These are phyloP conservation scores for Ustilago cynodontis DNA, from an alignment of 1,284 basidiomycete species.

Conservation along the genomic window DNA sequence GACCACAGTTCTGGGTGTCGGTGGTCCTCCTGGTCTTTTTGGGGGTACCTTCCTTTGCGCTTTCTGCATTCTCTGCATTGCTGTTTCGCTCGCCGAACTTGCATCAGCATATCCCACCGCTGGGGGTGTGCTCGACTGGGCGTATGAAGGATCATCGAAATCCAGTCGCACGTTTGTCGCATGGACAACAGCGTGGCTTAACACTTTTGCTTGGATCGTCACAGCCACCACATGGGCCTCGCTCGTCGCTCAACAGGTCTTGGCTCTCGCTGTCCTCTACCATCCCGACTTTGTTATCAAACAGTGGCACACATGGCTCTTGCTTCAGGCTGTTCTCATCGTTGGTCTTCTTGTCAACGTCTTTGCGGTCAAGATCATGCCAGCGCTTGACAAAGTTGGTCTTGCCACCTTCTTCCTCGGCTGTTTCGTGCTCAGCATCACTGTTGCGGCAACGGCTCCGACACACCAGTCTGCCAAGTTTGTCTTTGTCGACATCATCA, in stretches of 20 bases:
- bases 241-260: constrained; percentile 34
- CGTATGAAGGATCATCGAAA: constrained; percentile 33
- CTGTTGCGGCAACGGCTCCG: constrained; percentile 30
- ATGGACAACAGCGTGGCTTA: constrained; percentile 41
- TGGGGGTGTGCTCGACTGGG: constrained; percentile 37
- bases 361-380: constrained; percentile 41
- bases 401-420: constrained; percentile 32
- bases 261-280: constrained; percentile 32
- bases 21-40: constrained; percentile 35
- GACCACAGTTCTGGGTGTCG: constrained; percentile 33
- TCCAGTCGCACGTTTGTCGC: constrained; percentile 37
- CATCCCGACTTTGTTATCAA: constrained; percentile 39
- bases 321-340: constrained; percentile 29
- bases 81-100: constrained; percentile 37
- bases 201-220: constrained; percentile 43
- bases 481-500: constrained; percentile 42
- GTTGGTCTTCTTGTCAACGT: constrained; percentile 28
- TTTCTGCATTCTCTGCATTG: constrained; percentile 36
- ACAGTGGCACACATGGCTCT: constrained; percentile 40
- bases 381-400: constrained; percentile 33
- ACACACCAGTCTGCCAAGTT: constrained; percentile 33
- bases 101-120: constrained; percentile 34
- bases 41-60: constrained; percentile 36
- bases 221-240: constrained; percentile 36
- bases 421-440: constrained; percentile 41